Evolutionary conservation across 2,329 filamentous ascomycete species (phyloP).

Genomic region (Penicillium sp.): DNA sequence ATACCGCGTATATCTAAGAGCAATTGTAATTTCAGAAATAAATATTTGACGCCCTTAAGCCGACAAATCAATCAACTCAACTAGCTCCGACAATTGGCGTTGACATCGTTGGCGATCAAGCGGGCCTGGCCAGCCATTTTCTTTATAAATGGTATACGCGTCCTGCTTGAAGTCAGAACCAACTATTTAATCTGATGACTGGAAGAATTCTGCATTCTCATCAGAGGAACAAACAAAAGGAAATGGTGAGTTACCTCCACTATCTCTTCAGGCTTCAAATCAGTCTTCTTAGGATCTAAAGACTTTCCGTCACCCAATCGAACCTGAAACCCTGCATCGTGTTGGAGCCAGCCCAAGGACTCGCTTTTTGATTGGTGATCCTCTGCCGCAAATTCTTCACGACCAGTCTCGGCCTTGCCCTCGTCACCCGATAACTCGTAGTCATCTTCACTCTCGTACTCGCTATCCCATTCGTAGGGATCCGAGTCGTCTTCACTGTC

Average conservation of each 20-base stretch:
- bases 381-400: background rate
- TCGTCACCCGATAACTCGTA: constrained; percentile 1
- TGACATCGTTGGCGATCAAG: constrained; percentile 4
- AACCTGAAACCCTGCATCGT: background rate
- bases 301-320: background rate
- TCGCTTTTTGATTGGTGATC: background rate
- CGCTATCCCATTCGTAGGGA: constrained; percentile 11
- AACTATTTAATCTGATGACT: background rate
- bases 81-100: background rate
- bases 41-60: background rate
- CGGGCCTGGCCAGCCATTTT: constrained; percentile 8
- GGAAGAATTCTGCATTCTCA: background rate
- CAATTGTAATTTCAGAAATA: background rate
- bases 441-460: constrained; percentile 10
- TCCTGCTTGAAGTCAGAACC: background rate
- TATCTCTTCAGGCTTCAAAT: background rate
- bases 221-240: no score
- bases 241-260: background rate
- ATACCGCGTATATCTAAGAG: background rate
- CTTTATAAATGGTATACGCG: background rate
- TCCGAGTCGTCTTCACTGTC: background rate
- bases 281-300: background rate
- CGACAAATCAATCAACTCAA: background rate
- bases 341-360: background rate
- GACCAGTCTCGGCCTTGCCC: background rate